These are phyloP conservation scores for Linnemannia schmuckeri DNA, from an alignment of 192 early-diverging fungal genomes.

Conservation along the genomic window DNA sequence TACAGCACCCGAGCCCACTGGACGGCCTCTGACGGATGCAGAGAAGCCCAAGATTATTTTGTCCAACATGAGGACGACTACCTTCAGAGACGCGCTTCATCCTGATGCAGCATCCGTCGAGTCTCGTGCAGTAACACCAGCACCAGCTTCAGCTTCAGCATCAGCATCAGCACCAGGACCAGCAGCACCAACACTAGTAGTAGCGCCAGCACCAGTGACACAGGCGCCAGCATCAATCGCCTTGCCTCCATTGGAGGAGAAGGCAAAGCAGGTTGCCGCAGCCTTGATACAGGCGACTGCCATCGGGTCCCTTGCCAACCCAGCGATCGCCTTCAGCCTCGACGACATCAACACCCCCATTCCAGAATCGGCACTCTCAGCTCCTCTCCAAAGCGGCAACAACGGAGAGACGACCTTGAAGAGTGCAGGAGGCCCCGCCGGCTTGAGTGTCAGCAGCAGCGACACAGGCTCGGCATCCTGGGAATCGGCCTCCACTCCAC, in stretches of 20 bases:
- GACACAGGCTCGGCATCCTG: background rate
- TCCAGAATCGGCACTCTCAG: background rate
- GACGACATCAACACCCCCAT: slow-evolving; percentile 34
- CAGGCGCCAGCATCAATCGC: slow-evolving; percentile 16
- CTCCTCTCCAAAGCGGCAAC: background rate
- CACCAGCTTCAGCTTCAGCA: background rate
- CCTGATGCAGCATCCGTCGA: slow-evolving; percentile 13
- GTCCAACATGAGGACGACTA: slow-evolving; percentile 24
- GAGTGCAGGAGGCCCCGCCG: background rate
- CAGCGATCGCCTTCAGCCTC: slow-evolving; percentile 15
- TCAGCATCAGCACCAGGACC: background rate
- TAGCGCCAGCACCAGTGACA: background rate
- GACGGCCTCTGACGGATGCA: slow-evolving; percentile 3
- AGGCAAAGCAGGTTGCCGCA: slow-evolving; percentile 22
- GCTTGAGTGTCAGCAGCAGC: background rate
- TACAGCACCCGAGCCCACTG: background rate
- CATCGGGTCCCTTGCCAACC: background rate
- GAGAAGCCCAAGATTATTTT: slow-evolving; percentile 33
- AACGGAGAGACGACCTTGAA: background rate
- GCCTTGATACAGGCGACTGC: slow-evolving; percentile 32
- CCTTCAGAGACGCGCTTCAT: slow-evolving; percentile 29
- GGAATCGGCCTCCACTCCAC: slow-evolving; percentile 18
- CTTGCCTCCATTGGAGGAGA: slow-evolving; percentile 5
- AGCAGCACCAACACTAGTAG: background rate
- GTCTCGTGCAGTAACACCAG: background rate